Evolutionary conservation across 208 protist species (phyloP).

Genomic region (Leishmania braziliensis): DNA sequence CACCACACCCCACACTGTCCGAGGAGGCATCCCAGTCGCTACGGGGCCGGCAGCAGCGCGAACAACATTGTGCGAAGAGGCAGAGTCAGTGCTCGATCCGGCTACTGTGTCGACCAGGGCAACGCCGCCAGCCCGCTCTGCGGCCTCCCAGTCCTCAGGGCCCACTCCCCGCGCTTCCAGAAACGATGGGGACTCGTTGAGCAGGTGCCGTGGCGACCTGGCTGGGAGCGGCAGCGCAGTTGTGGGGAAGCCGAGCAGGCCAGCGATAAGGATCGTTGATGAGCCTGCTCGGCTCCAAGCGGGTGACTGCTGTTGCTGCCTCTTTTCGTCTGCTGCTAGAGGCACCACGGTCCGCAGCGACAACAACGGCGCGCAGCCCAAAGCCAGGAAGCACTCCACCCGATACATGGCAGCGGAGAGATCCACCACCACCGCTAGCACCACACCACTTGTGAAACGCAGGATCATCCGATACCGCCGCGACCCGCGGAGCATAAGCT

Average conservation of each 20-base stretch:
- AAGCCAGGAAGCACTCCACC: constrained; percentile 72
- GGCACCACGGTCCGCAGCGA: constrained; percentile 41
- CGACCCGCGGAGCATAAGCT: constrained; percentile 40
- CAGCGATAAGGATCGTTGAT: constrained; percentile 42
- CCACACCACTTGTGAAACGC: constrained; percentile 56
- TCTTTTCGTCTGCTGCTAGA: constrained; percentile 16
- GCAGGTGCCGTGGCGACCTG: not conserved
- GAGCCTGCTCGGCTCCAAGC: constrained; percentile 4
- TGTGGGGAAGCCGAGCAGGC: constrained; percentile 33
- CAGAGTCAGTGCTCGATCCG: constrained; percentile 11
- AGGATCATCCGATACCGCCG: constrained; percentile 72
- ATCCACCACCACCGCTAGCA: constrained; percentile 76
- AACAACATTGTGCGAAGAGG: not conserved
- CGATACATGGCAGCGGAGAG: constrained; percentile 41
- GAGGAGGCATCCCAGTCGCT: not conserved
- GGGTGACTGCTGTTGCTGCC: not conserved
- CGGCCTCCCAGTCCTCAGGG: not conserved
- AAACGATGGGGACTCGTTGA: constrained; percentile 9
- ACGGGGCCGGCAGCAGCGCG: not conserved
- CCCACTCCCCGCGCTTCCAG: constrained; percentile 12
- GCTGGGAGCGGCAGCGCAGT: constrained; percentile 7
- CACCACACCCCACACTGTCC: constrained; percentile 30
- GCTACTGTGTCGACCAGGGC: not conserved
- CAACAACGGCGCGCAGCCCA: constrained; percentile 46
- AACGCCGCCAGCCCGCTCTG: not conserved